Evolutionary conservation across 1,284 basidiomycete species (phyloP).

Genomic region (Meira nashicola): DNA sequence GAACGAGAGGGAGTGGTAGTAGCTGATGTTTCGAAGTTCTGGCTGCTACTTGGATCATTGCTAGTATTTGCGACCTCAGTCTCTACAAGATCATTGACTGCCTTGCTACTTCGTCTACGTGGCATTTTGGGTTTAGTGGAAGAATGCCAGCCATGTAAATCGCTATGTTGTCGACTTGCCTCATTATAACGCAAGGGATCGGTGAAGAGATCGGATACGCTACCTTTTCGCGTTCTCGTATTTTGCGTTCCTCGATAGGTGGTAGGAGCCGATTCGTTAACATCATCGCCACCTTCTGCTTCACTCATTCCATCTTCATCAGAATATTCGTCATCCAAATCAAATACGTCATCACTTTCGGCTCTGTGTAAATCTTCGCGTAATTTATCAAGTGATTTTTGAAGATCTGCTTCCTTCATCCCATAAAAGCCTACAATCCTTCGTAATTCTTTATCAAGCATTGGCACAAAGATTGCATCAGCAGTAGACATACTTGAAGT

Average conservation of each 20-base stretch:
- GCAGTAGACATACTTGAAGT: slow-evolving; percentile 31
- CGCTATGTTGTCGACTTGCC: slow-evolving; percentile 27
- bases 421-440: slow-evolving; percentile 82
- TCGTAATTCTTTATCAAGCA: slow-evolving; percentile 75
- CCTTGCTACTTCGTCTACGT: slow-evolving; percentile 4
- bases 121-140: neutral
- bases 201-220: slow-evolving; percentile 40
- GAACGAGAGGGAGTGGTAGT: neutral
- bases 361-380: slow-evolving; percentile 35
- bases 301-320: slow-evolving; percentile 12
- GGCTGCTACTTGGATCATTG: neutral
- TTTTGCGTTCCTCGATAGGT: slow-evolving; percentile 21
- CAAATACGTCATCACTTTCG: slow-evolving; percentile 59
- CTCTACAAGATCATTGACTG: too few relatives aligned
- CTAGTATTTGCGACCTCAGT: neutral
- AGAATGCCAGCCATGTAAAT: slow-evolving; percentile 22
- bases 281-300: slow-evolving; percentile 14
- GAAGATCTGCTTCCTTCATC: slow-evolving; percentile 58
- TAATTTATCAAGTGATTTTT: slow-evolving; percentile 27
- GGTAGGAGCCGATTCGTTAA: slow-evolving; percentile 7
- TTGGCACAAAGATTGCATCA: slow-evolving; percentile 47
- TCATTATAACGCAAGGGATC: slow-evolving; percentile 33
- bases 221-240: slow-evolving; percentile 26
- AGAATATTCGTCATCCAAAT: slow-evolving; percentile 56
- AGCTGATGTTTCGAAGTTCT: neutral